Evolutionary conservation across 73 alveolate species (phyloP).

Genomic region (Paramecium biaurelia): DNA sequence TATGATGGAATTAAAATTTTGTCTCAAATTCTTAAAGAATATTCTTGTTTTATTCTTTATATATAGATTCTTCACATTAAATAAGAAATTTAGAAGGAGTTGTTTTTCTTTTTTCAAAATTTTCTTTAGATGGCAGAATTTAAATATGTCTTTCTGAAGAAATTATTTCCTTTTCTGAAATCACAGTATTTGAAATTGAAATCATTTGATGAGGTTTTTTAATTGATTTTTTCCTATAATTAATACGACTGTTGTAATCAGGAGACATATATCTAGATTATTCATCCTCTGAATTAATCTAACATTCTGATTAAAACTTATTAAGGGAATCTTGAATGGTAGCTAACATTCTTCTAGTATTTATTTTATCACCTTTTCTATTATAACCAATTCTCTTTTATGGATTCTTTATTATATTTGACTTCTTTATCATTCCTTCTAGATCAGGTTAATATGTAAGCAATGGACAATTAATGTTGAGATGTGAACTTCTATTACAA

Average conservation of each 20-base stretch:
- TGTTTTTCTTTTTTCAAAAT: background rate
- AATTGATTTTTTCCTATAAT: background rate
- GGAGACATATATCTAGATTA: background rate
- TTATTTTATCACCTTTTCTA: background rate
- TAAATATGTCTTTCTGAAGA: background rate
- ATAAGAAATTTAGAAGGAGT: background rate
- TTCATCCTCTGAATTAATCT: background rate
- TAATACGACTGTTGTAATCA: background rate
- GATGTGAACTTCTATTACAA: background rate
- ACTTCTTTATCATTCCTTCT: background rate
- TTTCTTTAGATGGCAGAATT: background rate
- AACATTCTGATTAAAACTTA: background rate
- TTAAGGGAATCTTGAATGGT: background rate
- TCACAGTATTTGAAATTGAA: background rate
- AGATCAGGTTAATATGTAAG: slow-evolving; percentile 3
- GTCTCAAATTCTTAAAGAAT: background rate
- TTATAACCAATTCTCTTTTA: background rate
- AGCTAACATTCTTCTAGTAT: background rate
- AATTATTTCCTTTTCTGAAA: background rate
- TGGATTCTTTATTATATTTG: background rate
- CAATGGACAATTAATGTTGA: background rate
- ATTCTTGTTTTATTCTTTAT: background rate
- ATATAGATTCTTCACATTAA: background rate
- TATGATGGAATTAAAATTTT: background rate
- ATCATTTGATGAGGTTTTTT: background rate